These are phyloP conservation scores for Pythium sp. DNA, from an alignment of 352 stramenopile species.

Conservation along the genomic window DNA sequence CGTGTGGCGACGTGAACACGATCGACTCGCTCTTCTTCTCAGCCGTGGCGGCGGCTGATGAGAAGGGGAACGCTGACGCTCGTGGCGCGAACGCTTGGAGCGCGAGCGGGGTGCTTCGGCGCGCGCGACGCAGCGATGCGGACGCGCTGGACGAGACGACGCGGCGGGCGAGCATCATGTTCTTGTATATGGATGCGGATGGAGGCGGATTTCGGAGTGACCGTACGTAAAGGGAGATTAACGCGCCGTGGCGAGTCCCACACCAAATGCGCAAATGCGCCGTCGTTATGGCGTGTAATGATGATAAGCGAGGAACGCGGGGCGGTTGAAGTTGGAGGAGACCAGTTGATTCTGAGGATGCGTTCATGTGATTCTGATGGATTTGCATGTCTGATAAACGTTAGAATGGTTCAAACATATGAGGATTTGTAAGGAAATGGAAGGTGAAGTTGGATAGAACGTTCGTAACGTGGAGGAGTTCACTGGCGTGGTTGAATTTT, in stretches of 20 bases:
- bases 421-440: neutral
- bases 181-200: neutral
- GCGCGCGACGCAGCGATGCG: constrained; percentile 16
- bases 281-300: neutral
- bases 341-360: neutral
- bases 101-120: constrained; percentile 3
- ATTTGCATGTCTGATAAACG: neutral
- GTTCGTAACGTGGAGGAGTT: neutral
- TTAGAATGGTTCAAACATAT: neutral
- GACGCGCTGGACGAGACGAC: constrained; percentile 13
- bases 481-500: neutral
- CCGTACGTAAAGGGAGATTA: neutral
- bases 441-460: neutral
- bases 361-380: neutral
- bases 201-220: neutral
- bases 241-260: neutral
- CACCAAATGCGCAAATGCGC: neutral
- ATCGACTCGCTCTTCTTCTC: constrained; percentile 24
- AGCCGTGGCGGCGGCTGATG: neutral
- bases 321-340: neutral
- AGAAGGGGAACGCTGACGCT: neutral
- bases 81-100: neutral
- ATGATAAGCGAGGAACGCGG: neutral
- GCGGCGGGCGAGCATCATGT: constrained; percentile 27
- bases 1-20: constrained; percentile 55